These are phyloP conservation scores for Amanita exitialis DNA, from an alignment of 768 basidiomycete genomes.

Conservation along the genomic window DNA sequence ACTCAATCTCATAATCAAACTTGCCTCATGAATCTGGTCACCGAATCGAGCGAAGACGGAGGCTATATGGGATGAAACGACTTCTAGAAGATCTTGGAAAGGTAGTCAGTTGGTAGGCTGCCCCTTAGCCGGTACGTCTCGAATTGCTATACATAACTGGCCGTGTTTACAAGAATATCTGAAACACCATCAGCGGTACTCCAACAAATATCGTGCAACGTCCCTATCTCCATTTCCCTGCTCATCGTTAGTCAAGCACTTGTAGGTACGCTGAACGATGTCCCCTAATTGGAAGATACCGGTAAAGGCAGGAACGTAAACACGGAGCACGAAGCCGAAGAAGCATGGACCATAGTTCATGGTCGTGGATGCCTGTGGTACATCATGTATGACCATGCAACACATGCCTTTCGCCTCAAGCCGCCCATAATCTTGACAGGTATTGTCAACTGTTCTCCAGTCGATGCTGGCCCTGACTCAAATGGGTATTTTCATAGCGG, in stretches of 20 bases:
- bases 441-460: constrained; percentile 34
- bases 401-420: neutral
- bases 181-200: neutral
- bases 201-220: neutral
- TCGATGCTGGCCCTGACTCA: constrained; percentile 37
- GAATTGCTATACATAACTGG: neutral
- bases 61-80: neutral
- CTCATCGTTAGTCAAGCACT: neutral
- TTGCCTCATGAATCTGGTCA: neutral
- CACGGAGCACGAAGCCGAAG: constrained; percentile 14
- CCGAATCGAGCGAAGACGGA: neutral
- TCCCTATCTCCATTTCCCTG: neutral
- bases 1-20: neutral
- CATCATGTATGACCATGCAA: constrained; percentile 19
- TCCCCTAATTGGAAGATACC: constrained; percentile 13
- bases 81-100: neutral
- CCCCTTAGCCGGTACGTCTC: neutral
- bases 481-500: constrained; percentile 39
- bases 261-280: neutral
- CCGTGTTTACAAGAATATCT: neutral
- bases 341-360: constrained; percentile 10
- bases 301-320: constrained; percentile 33
- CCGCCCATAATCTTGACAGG: constrained; percentile 14
- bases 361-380: constrained; percentile 32
- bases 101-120: neutral